Evolutionary conservation across 73 alveolate species (phyloP).

Genomic region (Paramecium octaurelia): DNA sequence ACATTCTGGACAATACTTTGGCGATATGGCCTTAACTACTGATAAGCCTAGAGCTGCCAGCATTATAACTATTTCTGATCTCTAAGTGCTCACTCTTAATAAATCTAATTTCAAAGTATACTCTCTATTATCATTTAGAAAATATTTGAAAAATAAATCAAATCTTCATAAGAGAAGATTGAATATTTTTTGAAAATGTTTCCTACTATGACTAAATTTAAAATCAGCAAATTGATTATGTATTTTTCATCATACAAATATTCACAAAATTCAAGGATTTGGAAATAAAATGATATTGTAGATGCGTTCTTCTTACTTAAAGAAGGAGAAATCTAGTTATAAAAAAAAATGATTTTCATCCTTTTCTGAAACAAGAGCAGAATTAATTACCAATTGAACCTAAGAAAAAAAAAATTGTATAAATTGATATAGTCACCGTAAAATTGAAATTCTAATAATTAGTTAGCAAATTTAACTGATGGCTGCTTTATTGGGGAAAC

Average conservation of each 20-base stretch:
- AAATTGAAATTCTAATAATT: neutral
- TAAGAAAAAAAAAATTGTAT: neutral
- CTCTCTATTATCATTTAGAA: neutral
- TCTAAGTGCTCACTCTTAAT: neutral
- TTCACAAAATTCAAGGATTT: neutral
- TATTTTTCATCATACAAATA: neutral
- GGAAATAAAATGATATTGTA: neutral
- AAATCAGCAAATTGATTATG: neutral
- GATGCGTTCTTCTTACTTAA: neutral
- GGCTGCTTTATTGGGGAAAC: constrained; percentile 37
- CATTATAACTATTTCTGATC: constrained; percentile 18
- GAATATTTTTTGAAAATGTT: neutral
- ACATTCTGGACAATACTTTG: constrained; percentile 44
- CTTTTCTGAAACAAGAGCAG: neutral
- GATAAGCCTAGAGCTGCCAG: constrained; percentile 59
- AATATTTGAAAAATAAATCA: neutral
- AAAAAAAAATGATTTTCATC: neutral
- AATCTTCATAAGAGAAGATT: neutral
- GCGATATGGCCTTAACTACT: constrained; percentile 52
- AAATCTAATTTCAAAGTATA: constrained; percentile 13
- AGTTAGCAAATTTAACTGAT: neutral
- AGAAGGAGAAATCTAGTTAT: neutral
- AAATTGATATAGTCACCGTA: neutral
- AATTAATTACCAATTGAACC: neutral
- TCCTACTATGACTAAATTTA: constrained; percentile 6